Percentiles rank a stretch among this genome's conserved stretches.
Conservation (phyloP, 345 rosid genomes). For the Durio zibethinus region DNA sequence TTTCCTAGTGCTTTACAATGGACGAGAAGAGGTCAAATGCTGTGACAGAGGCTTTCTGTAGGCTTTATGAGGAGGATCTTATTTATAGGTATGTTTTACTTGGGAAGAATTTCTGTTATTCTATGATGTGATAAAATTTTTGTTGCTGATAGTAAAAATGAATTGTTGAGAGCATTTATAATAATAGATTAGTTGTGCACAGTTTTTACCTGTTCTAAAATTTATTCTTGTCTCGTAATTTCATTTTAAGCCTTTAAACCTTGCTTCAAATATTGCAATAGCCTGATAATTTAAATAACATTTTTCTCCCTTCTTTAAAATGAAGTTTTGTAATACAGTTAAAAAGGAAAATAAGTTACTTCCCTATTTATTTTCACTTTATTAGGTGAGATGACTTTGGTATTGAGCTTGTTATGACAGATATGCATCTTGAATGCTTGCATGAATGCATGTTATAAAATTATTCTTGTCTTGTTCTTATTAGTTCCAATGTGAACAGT, state of each 20-base stretch:
- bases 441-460: not conserved
- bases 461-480: not conserved
- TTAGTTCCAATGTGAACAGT: not conserved
- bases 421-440: not conserved
- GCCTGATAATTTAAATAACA: not conserved
- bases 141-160: not conserved
- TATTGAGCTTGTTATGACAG: not conserved
- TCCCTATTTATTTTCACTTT: not conserved
- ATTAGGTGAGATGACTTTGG: not conserved
- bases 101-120: not conserved
- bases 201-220: not conserved
- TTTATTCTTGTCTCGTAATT: not conserved
- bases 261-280: not conserved
- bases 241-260: not conserved
- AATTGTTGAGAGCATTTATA: not conserved
- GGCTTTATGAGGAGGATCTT: constrained; percentile 68
- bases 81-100: constrained; percentile 61
- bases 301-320: not conserved
- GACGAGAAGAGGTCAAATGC: constrained; percentile 89
- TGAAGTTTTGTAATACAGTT: not conserved
- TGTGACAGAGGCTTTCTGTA: constrained; percentile 80
- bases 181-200: not conserved
- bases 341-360: not conserved
- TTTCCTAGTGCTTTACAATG: constrained; percentile 85
- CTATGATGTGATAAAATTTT: not conserved